phyloP scores from a whole-genome alignment of 495 filamentous ascomycete genomes.

The Opeltia flavorubescens region DNA sequence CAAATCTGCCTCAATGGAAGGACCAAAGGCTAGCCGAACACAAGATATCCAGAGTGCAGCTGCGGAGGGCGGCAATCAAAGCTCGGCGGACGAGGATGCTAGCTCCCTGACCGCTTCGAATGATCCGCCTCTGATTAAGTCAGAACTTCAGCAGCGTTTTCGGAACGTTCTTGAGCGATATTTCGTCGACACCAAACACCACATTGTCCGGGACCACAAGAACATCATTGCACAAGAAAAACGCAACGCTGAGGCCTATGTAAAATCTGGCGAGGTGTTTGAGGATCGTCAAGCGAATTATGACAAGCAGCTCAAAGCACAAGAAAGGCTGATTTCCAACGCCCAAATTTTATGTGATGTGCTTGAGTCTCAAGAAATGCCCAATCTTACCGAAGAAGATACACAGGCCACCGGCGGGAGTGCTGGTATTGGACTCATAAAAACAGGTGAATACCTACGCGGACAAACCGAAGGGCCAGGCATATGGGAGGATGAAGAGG shows the following conservation, averaged over 20 bases:
- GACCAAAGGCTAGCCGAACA: constrained; percentile 70
- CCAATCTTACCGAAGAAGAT: constrained; percentile 73
- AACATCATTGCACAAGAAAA: constrained; percentile 67
- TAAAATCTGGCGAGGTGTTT: constrained; percentile 97
- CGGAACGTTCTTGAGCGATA: constrained; percentile 79
- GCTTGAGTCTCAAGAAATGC: constrained; percentile 78
- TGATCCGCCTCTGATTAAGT: constrained; percentile 57
- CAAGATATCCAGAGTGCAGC: constrained; percentile 48
- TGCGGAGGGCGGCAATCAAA: constrained; percentile 32
- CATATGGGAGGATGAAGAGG: constrained; percentile 98
- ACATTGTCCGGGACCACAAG: constrained; percentile 82
- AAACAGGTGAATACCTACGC: constrained; percentile 83
- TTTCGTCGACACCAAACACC: constrained; percentile 81
- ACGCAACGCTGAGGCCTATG: constrained; percentile 94
- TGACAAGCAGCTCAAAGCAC: constrained; percentile 78
- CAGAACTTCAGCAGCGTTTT: constrained; percentile 75
- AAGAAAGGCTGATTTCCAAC: constrained; percentile 82
- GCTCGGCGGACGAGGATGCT: constrained; percentile 23
- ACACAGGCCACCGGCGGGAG: constrained; percentile 45
- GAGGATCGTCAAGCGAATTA: constrained; percentile 94
- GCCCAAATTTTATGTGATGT: constrained; percentile 83
- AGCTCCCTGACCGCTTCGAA: constrained; percentile 23
- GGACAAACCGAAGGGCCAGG: constrained; percentile 85
- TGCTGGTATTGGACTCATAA: constrained; percentile 81
- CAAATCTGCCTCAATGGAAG: constrained; percentile 49